Conservation (phyloP, 345 rosid species). For the Rhizophora apiculata region DNA sequence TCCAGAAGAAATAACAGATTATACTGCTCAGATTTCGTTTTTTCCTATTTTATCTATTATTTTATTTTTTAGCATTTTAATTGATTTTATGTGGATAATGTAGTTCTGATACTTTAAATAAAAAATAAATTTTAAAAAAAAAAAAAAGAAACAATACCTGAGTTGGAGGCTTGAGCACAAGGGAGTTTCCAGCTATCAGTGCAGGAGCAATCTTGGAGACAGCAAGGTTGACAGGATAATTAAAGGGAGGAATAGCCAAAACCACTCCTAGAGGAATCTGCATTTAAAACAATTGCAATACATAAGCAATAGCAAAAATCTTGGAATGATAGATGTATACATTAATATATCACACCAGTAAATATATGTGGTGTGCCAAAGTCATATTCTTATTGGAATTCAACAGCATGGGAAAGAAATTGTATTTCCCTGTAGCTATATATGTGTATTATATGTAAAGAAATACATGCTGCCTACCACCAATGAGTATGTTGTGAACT, state of each 20-base stretch:
- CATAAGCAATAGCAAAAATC: neutral
- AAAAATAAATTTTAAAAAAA: neutral
- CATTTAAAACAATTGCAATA: neutral
- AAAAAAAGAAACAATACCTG: slow-evolving; percentile 45
- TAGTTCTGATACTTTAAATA: neutral
- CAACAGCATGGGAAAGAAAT: no score
- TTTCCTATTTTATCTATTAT: no score
- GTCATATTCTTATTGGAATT: no score
- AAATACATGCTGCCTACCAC: no score
- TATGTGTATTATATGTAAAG: no score
- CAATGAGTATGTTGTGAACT: no score
- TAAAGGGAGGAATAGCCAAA: slow-evolving; percentile 94
- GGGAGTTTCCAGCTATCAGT: slow-evolving; percentile 85
- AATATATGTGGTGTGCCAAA: neutral
- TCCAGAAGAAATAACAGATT: no score
- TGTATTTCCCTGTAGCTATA: no score
- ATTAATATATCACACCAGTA: neutral
- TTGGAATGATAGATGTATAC: neutral
- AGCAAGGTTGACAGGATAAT: slow-evolving; percentile 96
- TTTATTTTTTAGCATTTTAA: no score
- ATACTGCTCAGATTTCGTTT: no score
- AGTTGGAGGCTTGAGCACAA: slow-evolving; percentile 97
- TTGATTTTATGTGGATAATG: neutral
- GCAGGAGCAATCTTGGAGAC: slow-evolving; percentile 94
- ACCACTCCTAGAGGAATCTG: slow-evolving; percentile 92